These are phyloP conservation scores for Teratosphaeria destructans DNA, from an alignment of 2,329 filamentous ascomycete genomes.

Conservation along the genomic window DNA sequence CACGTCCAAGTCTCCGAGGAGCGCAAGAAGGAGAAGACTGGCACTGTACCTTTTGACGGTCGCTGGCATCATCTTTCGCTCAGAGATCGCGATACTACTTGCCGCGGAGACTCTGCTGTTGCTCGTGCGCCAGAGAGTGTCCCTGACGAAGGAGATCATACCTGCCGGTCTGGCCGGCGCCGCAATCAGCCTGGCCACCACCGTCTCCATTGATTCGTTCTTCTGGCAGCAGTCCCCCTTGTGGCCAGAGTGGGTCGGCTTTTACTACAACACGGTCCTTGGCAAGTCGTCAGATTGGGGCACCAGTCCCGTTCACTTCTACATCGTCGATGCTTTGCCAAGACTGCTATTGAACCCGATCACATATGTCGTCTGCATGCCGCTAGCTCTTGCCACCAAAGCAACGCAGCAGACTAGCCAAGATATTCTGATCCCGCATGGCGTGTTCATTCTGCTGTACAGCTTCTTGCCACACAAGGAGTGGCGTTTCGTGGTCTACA, in stretches of 20 bases:
- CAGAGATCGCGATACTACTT: conserved; percentile 76
- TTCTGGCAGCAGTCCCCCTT: conserved; percentile 72
- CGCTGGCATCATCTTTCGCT: conserved; percentile 75
- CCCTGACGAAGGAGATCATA: conserved; percentile 49
- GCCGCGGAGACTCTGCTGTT: conserved; percentile 56
- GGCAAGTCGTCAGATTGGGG: conserved; percentile 84
- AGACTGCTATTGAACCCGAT: conserved; percentile 75
- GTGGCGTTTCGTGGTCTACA: conserved; percentile 87
- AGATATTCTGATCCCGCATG: conserved; percentile 50
- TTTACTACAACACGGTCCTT: conserved; percentile 81
- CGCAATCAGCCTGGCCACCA: conserved; percentile 54
- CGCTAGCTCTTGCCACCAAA: conserved; percentile 40
- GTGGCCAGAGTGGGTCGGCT: conserved; percentile 85
- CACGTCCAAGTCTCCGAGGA: conserved; percentile 25
- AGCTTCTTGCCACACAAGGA: conserved; percentile 92
- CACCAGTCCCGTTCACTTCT: conserved; percentile 73
- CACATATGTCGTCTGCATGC: conserved; percentile 43
- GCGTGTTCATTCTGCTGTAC: conserved; percentile 69
- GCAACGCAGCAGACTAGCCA: conserved; percentile 34
- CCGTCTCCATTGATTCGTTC: conserved; percentile 74
- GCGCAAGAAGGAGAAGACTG: conserved; percentile 45
- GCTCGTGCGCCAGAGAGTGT: conserved; percentile 44
- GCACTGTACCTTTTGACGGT: conserved; percentile 68
- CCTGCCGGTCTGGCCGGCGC: conserved; percentile 56
- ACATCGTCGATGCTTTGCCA: conserved; percentile 72